A percentile compares a stretch with the other conserved stretches of the same genome.
Evolutionary conservation across 2,329 filamentous ascomycete genomes (phyloP).

Genomic region (Colletotrichum tropicicola): DNA sequence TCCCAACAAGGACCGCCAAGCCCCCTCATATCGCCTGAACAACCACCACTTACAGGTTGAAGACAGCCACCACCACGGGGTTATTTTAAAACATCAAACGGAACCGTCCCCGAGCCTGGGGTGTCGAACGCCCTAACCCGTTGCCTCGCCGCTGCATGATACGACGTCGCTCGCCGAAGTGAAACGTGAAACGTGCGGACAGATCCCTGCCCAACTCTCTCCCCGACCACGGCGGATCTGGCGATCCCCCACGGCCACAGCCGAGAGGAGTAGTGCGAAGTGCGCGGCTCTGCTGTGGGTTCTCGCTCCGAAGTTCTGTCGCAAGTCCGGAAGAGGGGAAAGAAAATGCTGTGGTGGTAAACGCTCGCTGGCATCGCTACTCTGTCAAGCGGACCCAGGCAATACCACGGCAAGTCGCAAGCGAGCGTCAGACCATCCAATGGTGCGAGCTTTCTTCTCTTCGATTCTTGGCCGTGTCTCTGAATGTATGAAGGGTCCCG

Average conservation of each 20-base stretch:
- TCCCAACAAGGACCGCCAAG: not conserved
- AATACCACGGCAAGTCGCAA: too few relatives aligned
- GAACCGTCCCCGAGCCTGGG: slow-evolving; percentile 5
- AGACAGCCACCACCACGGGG: too few relatives aligned
- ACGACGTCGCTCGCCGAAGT: slow-evolving; percentile 26
- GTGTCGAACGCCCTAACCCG: slow-evolving; percentile 1
- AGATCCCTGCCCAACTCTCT: slow-evolving; percentile 27
- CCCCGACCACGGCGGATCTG: slow-evolving; percentile 9
- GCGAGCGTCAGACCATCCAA: not conserved
- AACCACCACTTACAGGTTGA: not conserved
- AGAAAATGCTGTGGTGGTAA: not conserved
- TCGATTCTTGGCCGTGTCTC: not conserved
- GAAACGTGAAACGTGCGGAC: slow-evolving; percentile 30
- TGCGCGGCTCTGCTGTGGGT: not conserved
- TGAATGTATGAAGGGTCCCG: slow-evolving; percentile 20
- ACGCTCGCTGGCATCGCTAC: not conserved
- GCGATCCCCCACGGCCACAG: slow-evolving; percentile 11
- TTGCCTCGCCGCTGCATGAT: slow-evolving; percentile 7
- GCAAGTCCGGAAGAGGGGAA: not conserved
- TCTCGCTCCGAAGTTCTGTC: not conserved
- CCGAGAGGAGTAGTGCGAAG: not conserved
- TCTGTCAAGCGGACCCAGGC: not conserved
- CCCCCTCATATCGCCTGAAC: not conserved
- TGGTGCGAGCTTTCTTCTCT: slow-evolving; percentile 4
- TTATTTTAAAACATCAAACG: slow-evolving; percentile 20